phyloP scores from a whole-genome alignment of 2,329 filamentous ascomycete species.

The Pseudogymnoascus sp. region DNA sequence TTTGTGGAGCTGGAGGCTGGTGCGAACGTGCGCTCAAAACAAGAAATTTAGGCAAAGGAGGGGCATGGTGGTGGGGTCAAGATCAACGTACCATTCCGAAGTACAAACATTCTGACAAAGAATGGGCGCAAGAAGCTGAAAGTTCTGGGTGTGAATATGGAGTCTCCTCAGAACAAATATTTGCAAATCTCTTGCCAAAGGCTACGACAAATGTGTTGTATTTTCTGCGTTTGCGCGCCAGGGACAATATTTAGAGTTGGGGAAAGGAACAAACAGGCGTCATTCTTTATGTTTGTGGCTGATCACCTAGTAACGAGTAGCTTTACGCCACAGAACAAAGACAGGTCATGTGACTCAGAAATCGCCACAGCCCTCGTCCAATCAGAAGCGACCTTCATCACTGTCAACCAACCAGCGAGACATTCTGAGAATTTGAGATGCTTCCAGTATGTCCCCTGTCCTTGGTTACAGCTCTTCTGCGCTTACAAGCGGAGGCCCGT shows the following conservation, averaged over 20 bases:
- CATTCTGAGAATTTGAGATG: neutral
- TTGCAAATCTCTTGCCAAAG: constrained; percentile 3
- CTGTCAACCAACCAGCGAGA: neutral
- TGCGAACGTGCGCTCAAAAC: constrained; percentile 19
- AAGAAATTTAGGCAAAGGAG: constrained; percentile 16
- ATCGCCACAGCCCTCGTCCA: neutral
- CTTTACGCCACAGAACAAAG: constrained; percentile 6
- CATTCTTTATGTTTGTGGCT: constrained; percentile 12
- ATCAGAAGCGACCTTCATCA: neutral
- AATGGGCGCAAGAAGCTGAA: neutral
- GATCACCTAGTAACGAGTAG: constrained; percentile 3
- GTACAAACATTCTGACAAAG: constrained; percentile 44
- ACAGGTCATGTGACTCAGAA: constrained; percentile 3
- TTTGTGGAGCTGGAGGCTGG: constrained; percentile 11
- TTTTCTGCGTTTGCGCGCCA: neutral
- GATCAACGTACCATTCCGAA: constrained; percentile 44
- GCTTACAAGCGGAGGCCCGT: neutral
- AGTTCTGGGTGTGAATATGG: neutral
- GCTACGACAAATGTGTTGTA: constrained; percentile 1
- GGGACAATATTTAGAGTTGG: constrained; percentile 3
- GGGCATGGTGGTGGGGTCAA: constrained; percentile 16
- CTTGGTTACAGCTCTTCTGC: neutral
- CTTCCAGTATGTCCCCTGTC: neutral
- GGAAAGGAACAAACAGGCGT: constrained; percentile 10
- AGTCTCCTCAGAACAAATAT: constrained; percentile 10